A percentile compares a stretch with the other conserved stretches of the same genome.
Conservation (phyloP, 73 alveolate genomes). For the Paraurostyla sp. region DNA sequence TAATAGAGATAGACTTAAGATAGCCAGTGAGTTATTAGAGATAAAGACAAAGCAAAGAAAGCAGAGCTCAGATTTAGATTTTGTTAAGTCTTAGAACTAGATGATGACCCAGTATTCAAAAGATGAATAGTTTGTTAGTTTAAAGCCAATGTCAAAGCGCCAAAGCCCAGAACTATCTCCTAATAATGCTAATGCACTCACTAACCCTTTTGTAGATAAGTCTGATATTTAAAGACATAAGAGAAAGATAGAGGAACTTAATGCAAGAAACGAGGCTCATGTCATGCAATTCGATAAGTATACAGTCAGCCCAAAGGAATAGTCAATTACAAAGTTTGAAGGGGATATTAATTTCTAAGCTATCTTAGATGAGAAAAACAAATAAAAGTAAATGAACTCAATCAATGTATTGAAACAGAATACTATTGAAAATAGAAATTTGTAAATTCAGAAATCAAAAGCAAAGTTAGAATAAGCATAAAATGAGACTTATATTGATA, state of each 20-base stretch:
- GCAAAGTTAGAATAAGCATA: not conserved
- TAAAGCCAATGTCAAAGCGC: not conserved
- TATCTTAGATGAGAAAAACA: constrained; percentile 25
- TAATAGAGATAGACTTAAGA: not conserved
- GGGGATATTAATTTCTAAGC: not conserved
- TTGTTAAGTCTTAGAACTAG: not conserved
- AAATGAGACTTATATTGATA: not conserved
- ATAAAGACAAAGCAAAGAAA: not conserved
- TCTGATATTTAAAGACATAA: constrained; percentile 8
- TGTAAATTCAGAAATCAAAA: not conserved
- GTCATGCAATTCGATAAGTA: not conserved
- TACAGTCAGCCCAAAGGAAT: constrained; percentile 18
- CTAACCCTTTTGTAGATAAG: constrained; percentile 38
- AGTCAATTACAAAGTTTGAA: not conserved
- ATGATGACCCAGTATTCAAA: not conserved
- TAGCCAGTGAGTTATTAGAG: not conserved
- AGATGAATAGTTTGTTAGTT: not conserved
- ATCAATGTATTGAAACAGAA: not conserved
- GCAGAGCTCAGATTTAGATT: constrained; percentile 9
- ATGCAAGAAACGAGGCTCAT: not conserved
- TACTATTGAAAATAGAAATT: not conserved
- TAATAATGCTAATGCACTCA: not conserved
- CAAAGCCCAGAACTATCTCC: not conserved
- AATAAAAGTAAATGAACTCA: not conserved
- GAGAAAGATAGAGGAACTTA: not conserved